Evolutionary conservation across 495 filamentous ascomycete genomes (phyloP), one percentile per base, ranked within the genome.

Genomic region (Neurospora tetrasperma): DNA sequence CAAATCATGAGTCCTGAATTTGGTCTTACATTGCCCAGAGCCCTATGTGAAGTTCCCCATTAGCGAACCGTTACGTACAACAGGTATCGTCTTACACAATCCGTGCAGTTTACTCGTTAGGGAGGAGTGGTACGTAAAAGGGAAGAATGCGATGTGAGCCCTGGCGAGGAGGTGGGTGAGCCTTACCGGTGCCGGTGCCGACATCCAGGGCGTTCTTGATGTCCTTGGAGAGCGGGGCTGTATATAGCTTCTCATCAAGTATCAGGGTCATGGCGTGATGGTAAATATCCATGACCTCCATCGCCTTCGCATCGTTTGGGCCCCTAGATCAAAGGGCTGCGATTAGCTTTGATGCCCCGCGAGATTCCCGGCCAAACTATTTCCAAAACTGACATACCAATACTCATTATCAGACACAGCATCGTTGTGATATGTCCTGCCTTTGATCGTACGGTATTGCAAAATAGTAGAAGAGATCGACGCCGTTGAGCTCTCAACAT

Each of bases 101-200:
- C 9, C 8, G 44, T 11, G 44, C 0, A 20, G 2, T 11, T 2
- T 48, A 48, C 9, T 48, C 44, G 9, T 4, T 6, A 48, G 20
- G 7, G 39, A 2, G 1, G 39, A 39, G 39, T 0, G 5, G 20
- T 11, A 1, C 9, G 43, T 18, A n/a, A 2, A 54, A n/a, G 20
- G 46, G 10, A 54, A 23, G 46, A 14, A 3, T 14, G 10, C 48
- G 0, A 3, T 23, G 27, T 31, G 23, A 31, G 48, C 11, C 5
- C 11, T 23, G 46, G 2, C 54, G 54, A 62, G 23, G 2, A 62
- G 27, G 1, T 66, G 54, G 14, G 2, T 2, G 3, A 41, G 69
- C 48, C 69, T 70, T 72, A 80, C 81, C 83, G 66, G 82, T 83
- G 14, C 90, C 90, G 2, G 90, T 92, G 27, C 89, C 89, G 43